Conservation (phyloP, 2,329 filamentous ascomycete species). For the Claviceps capensis region DNA sequence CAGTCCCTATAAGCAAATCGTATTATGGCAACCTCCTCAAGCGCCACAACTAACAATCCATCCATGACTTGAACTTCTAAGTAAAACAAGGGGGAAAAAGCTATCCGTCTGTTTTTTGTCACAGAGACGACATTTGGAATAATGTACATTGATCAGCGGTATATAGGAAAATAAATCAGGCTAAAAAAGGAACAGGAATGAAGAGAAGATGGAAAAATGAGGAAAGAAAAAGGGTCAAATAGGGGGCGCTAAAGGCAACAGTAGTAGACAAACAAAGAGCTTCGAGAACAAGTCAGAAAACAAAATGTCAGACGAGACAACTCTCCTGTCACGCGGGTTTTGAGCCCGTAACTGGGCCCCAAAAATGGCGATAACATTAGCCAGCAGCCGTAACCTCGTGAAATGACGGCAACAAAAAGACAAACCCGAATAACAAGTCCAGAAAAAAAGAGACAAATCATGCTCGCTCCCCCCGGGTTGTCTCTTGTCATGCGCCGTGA, state of each 20-base stretch:
- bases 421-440: conserved; percentile 5
- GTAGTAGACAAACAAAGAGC: not conserved
- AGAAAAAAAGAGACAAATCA: conserved; percentile 3
- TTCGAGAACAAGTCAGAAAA: not conserved
- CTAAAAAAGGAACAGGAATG: conserved; percentile 1
- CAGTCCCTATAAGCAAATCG: no score
- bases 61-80: not conserved
- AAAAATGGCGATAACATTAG: conserved; percentile 20
- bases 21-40: no score
- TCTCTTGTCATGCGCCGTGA: not conserved
- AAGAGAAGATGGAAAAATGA: conserved; percentile 1
- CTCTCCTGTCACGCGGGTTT: not conserved
- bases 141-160: conserved; percentile 17
- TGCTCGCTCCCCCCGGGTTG: not conserved
- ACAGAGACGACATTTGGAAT: conserved; percentile 14
- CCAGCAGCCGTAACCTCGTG: conserved; percentile 20
- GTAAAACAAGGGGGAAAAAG: not conserved
- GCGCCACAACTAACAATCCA: no score
- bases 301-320: conserved; percentile 6
- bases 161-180: conserved; percentile 2
- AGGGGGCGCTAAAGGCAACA: not conserved
- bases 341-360: not conserved
- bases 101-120: conserved; percentile 12
- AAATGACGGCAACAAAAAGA: conserved; percentile 11
- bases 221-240: not conserved